A percentile compares a stretch with the other conserved stretches of the same genome.
These are phyloP conservation scores for Oropetium thomaeum DNA, from an alignment of 176 grass and related monocot species.

Conservation along the genomic window DNA sequence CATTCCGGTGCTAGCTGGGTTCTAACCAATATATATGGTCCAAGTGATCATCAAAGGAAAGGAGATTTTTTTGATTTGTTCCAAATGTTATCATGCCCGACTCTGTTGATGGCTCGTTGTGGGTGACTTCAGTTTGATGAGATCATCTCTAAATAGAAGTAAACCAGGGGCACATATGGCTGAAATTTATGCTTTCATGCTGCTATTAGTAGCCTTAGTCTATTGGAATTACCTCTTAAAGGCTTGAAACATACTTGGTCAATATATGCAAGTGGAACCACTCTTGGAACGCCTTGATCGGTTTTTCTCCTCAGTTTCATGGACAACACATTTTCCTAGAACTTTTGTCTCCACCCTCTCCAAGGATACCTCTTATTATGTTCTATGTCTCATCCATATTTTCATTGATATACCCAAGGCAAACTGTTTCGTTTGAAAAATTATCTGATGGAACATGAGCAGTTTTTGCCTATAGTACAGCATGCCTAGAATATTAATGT, in stretches of 20 bases:
- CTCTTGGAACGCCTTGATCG: neutral
- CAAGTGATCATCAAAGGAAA: neutral
- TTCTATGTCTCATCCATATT: rapidly evolving
- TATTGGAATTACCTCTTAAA: neutral
- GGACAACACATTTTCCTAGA: neutral
- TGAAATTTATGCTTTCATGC: neutral
- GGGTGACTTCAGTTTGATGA: neutral
- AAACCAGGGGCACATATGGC: neutral
- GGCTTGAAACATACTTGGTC: neutral
- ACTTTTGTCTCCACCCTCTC: rapidly evolving
- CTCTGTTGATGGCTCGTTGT: neutral
- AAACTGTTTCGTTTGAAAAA: neutral
- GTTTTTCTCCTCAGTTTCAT: neutral
- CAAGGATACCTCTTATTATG: neutral
- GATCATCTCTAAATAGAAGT: neutral
- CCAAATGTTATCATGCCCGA: neutral
- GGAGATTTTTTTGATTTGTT: neutral
- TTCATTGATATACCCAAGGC: neutral
- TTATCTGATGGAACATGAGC: neutral
- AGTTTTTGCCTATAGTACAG: neutral
- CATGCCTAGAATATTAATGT: neutral
- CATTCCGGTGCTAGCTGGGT: neutral
- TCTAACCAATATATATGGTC: neutral
- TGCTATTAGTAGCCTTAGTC: neutral
- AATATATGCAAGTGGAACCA: neutral